Conservation (phyloP, 306 rosid species). For the Pyrus communis region DNA sequence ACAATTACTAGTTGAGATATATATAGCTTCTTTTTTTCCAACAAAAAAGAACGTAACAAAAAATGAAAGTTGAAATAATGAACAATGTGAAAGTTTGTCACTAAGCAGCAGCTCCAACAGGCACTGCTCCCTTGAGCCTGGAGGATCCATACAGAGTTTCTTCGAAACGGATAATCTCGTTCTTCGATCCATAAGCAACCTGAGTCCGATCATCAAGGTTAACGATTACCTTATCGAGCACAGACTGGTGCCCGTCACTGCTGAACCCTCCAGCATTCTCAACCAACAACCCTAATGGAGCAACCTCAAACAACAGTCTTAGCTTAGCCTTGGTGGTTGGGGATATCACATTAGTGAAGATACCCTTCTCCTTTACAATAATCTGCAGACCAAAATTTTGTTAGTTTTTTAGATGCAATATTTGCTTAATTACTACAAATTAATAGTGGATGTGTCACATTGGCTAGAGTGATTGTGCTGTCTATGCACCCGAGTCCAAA, state of each 20-base stretch:
- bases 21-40: neutral
- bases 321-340: constrained; percentile 91
- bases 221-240: constrained; percentile 69
- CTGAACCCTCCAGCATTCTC: constrained; percentile 97
- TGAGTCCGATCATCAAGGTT: constrained; percentile 88
- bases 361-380: constrained; percentile 89
- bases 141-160: constrained; percentile 93
- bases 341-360: constrained; percentile 87
- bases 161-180: constrained; percentile 90
- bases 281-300: constrained; percentile 79
- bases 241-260: constrained; percentile 78
- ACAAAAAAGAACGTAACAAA: neutral
- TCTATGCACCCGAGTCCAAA: neutral
- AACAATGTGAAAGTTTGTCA: neutral
- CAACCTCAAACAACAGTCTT: constrained; percentile 92
- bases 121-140: constrained; percentile 81
- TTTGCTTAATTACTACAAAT: neutral
- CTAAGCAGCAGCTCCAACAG: constrained; percentile 83
- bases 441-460: neutral
- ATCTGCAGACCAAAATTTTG: constrained; percentile 35
- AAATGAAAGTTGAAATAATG: neutral
- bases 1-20: neutral
- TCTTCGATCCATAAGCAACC: constrained; percentile 91
- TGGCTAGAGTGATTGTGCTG: neutral
- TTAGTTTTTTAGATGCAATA: neutral